Conservation (phyloP, 2,329 filamentous ascomycete genomes). For the Ophiostoma novo-ulmi region DNA sequence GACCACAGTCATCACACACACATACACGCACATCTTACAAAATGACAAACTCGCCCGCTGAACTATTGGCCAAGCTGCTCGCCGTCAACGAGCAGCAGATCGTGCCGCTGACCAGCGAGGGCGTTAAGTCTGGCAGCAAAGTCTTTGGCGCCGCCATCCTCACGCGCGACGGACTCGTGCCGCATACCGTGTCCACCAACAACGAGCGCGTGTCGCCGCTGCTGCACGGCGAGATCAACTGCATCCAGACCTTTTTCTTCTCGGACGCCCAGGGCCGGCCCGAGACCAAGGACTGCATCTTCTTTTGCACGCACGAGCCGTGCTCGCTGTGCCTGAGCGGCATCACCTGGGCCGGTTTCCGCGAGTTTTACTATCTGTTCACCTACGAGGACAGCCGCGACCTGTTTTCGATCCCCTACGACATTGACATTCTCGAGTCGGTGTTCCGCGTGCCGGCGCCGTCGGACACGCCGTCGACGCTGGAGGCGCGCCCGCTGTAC, state of each 20-base stretch:
- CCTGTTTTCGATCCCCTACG: slow-evolving; percentile 51
- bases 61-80: slow-evolving; percentile 41
- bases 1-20: background rate
- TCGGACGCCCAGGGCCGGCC: slow-evolving; percentile 34
- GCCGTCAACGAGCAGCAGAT: slow-evolving; percentile 43
- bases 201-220: slow-evolving; percentile 51
- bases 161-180: slow-evolving; percentile 37
- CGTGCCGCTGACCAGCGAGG: slow-evolving; percentile 46
- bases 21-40: background rate
- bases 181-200: slow-evolving; percentile 50
- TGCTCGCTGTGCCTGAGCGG: slow-evolving; percentile 54
- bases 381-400: slow-evolving; percentile 56
- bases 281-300: slow-evolving; percentile 45
- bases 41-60: slow-evolving; percentile 24
- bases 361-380: slow-evolving; percentile 54
- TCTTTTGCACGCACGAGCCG: slow-evolving; percentile 56
- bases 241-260: slow-evolving; percentile 54
- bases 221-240: slow-evolving; percentile 56
- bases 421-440: slow-evolving; percentile 52
- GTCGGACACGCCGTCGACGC: slow-evolving; percentile 37
- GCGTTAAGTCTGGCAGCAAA: slow-evolving; percentile 50
- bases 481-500: slow-evolving; percentile 43
- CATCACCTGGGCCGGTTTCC: slow-evolving; percentile 55
- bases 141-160: slow-evolving; percentile 55
- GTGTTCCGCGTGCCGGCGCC: slow-evolving; percentile 48